Evolutionary conservation across 495 filamentous ascomycete genomes (phyloP), one percentile per base, ranked within the genome.

Genomic region (Aspergillus incahuasiensis): DNA sequence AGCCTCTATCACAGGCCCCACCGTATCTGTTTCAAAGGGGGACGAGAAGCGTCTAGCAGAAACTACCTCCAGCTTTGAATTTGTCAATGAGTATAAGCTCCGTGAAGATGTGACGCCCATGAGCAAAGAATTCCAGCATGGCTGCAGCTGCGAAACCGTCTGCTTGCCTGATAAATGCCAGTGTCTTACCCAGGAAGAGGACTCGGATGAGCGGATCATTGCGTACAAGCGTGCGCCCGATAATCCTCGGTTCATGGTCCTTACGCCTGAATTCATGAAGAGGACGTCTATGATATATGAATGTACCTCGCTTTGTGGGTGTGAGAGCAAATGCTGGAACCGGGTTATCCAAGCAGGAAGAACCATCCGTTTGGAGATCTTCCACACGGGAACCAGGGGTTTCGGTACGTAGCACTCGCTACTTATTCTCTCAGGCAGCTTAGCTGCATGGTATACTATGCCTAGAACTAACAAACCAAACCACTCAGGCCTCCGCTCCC

Each of bases 301-400:
- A 67, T 98, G 94, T 67, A 90, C 89, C 63, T 62, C 70, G 0
- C 77, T 72, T 16, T 98, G 92, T 66, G 72, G 67, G 18, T 96
- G 94, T 60, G 73, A 74, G 0, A 60, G 61, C 0, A 52, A 74
- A 30, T 98, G 94, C 59, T 87, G 86, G 32, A 96, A 92, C 59
- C 75, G 88, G 3, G 85, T 94, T 1, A 90, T 96, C 0, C 87
- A 92, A 61, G 76, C 81, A 25, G 94, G 94, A 0, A 77, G 94
- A 1, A 81, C 78, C 32, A 75, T 97, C 1, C 78, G 82, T 0
- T 68, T 97, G 6, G 81, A 94, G 62, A 90, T 97, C 22, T 98
- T 97, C 67, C 79, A 87, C 56, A 95, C 92, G 0, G 66, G 72
- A 5, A 70, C 79, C 16, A 83, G 92, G 32, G 94, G 94, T 6